Conservation (phyloP, 2,329 filamentous ascomycete genomes). For the Verticillium klebahnii region DNA sequence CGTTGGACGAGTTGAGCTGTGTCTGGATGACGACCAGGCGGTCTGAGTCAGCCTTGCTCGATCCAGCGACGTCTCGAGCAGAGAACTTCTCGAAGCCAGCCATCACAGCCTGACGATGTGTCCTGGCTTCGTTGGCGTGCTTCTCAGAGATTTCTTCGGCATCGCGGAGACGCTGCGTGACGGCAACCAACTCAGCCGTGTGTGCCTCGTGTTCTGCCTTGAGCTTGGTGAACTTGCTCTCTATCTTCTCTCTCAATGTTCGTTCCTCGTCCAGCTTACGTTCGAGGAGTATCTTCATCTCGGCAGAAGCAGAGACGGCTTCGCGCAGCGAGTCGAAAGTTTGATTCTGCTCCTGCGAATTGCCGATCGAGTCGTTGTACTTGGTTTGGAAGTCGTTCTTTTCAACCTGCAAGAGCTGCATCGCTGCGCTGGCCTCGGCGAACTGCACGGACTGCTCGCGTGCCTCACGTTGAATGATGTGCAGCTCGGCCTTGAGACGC, state of each 20-base stretch:
- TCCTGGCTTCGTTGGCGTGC: slow-evolving; percentile 80
- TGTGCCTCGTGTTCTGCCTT: slow-evolving; percentile 79
- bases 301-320: slow-evolving; percentile 73
- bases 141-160: slow-evolving; percentile 85
- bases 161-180: slow-evolving; percentile 71
- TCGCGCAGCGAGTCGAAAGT: slow-evolving; percentile 72
- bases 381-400: slow-evolving; percentile 71
- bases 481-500: slow-evolving; percentile 77
- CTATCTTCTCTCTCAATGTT: slow-evolving; percentile 65
- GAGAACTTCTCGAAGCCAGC: slow-evolving; percentile 74
- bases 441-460: slow-evolving; percentile 77
- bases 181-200: slow-evolving; percentile 70
- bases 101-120: slow-evolving; percentile 78
- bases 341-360: slow-evolving; percentile 62
- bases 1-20: slow-evolving; percentile 74
- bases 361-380: slow-evolving; percentile 62
- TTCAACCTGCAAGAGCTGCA: slow-evolving; percentile 77
- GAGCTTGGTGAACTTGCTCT: slow-evolving; percentile 71
- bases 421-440: slow-evolving; percentile 69
- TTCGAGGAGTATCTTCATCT: slow-evolving; percentile 73
- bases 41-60: slow-evolving; percentile 51
- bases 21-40: slow-evolving; percentile 70
- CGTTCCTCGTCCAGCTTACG: slow-evolving; percentile 81
- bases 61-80: slow-evolving; percentile 44
- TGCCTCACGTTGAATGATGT: slow-evolving; percentile 70